phyloP scores from a whole-genome alignment of 2,329 filamentous ascomycete species.

The Niveomyces coronatus region DNA sequence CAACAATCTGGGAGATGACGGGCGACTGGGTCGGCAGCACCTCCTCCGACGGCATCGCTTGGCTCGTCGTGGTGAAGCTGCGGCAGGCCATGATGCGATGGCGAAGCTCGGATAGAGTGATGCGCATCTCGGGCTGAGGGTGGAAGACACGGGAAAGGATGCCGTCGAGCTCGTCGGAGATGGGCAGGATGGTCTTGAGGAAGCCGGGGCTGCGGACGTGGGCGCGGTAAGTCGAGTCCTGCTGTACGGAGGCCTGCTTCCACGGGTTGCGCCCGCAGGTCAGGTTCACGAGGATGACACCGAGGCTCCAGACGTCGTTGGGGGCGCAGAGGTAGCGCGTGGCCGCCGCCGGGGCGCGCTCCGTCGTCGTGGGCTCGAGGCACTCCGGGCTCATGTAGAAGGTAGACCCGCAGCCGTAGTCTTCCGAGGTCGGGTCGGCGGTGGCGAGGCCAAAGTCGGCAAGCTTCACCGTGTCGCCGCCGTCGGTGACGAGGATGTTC shows the following conservation, averaged over 20 bases:
- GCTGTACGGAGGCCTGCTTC: slow-evolving; percentile 89
- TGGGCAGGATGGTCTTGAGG: slow-evolving; percentile 80
- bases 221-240: slow-evolving; percentile 91
- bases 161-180: slow-evolving; percentile 80
- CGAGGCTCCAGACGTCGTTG: slow-evolving; percentile 97
- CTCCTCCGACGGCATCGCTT: too few species aligned
- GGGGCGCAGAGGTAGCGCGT: slow-evolving; percentile 87
- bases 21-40: too few species aligned
- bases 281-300: slow-evolving; percentile 93
- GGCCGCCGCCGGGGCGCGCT: too few species aligned
- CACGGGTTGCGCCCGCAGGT: slow-evolving; percentile 97
- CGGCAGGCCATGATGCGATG: slow-evolving; percentile 67
- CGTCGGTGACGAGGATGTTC: slow-evolving; percentile 87
- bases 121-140: slow-evolving; percentile 70
- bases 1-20: slow-evolving; percentile 37
- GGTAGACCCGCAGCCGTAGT: slow-evolving; percentile 95
- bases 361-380: slow-evolving; percentile 63
- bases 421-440: slow-evolving; percentile 69
- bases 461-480: slow-evolving; percentile 83
- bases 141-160: slow-evolving; percentile 86
- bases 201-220: slow-evolving; percentile 80
- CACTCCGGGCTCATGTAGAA: slow-evolving; percentile 99
- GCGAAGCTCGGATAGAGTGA: slow-evolving; percentile 70
- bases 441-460: slow-evolving; percentile 97
- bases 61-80: slow-evolving; percentile 66